Percentiles rank a stretch among this genome's conserved stretches.
phyloP scores from a whole-genome alignment of 129 eudicot species.

The Artemisia argyi region DNA sequence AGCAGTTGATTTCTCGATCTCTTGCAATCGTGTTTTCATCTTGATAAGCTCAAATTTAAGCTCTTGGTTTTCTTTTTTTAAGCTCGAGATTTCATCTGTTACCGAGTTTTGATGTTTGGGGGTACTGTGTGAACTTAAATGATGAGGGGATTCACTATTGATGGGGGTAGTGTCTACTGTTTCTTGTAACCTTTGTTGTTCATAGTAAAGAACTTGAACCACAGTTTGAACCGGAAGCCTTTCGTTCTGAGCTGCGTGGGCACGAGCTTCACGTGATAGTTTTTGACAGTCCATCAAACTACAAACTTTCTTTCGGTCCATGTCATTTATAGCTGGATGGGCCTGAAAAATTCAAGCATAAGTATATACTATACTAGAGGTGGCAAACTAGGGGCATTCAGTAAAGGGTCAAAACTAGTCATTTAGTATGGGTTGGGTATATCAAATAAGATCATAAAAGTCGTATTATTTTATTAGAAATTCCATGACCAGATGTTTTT shows the following conservation, averaged over 20 bases:
- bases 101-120: constrained; percentile 29
- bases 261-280: constrained; percentile 94
- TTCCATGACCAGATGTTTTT: constrained; percentile 53
- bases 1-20: constrained; percentile 43
- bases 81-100: constrained; percentile 45
- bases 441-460: no score
- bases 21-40: constrained; percentile 68
- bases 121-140: constrained; percentile 16
- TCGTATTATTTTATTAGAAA: no score
- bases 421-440: no score
- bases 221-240: constrained; percentile 91
- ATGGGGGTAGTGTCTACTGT: constrained; percentile 37
- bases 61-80: constrained; percentile 78
- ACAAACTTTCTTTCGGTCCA: constrained; percentile 88
- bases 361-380: no score
- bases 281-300: constrained; percentile 97
- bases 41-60: constrained; percentile 76
- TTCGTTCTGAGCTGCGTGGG: constrained; percentile 92
- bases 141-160: constrained; percentile 31
- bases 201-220: constrained; percentile 94
- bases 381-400: no score
- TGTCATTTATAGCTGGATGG: constrained; percentile 76
- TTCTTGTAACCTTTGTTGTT: constrained; percentile 80
- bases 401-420: no score
- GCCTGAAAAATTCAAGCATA: constrained; percentile 43